These are phyloP conservation scores for Scutellaria barbata DNA, from an alignment of 257 asterid genomes.

Conservation along the genomic window DNA sequence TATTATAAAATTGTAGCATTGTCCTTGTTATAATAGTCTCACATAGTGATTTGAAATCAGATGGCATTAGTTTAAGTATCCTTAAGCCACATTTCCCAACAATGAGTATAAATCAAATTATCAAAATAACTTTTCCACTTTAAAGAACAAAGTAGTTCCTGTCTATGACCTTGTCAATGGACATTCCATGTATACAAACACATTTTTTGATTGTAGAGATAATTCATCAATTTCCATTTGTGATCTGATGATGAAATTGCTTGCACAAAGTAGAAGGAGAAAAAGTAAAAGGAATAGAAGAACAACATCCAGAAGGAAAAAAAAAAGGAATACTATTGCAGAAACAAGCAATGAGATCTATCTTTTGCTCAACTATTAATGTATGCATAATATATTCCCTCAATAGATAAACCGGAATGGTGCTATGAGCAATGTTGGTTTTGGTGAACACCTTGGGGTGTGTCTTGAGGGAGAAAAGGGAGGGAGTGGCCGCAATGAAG, in stretches of 20 bases:
- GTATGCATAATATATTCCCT: conserved; percentile 8
- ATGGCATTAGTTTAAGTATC: background rate
- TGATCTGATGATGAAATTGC: background rate
- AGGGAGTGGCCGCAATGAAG: too few relatives aligned
- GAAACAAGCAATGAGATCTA: background rate
- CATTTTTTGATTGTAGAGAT: background rate
- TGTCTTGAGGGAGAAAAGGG: background rate
- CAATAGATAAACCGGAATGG: background rate
- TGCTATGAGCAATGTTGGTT: background rate
- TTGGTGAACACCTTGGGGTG: background rate
- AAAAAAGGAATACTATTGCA: background rate
- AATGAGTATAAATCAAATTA: background rate
- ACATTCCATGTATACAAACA: background rate
- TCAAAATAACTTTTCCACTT: conserved; percentile 3
- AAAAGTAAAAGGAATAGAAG: background rate
- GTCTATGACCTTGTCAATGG: background rate
- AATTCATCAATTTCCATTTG: background rate
- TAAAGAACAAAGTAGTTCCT: background rate
- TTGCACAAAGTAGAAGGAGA: background rate
- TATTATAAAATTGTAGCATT: background rate
- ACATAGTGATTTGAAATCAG: background rate
- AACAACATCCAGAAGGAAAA: background rate
- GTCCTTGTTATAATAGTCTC: background rate
- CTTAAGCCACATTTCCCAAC: conserved; percentile 6
- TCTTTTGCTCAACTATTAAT: background rate